phyloP scores from a whole-genome alignment of 1,139 yeast species.

The Maudiozyma humilis region DNA sequence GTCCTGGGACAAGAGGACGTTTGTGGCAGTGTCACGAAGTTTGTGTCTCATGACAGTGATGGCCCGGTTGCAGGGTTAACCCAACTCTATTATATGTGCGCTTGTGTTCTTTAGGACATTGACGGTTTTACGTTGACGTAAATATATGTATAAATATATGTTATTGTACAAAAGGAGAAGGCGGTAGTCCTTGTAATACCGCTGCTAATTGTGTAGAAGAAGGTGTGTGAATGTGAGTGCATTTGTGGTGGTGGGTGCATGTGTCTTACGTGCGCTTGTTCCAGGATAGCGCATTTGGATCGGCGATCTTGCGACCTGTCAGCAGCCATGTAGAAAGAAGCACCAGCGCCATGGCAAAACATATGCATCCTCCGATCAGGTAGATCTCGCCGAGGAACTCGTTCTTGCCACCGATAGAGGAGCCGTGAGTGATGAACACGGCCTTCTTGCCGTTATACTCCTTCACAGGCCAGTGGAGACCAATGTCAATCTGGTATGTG shows the following conservation, averaged over 20 bases:
- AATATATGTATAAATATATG: too few species aligned
- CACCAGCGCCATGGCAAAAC: slow-evolving; percentile 40
- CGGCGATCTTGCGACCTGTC: slow-evolving; percentile 31
- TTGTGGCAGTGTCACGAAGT: too few species aligned
- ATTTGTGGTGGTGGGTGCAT: too few species aligned
- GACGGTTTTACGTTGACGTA: too few species aligned
- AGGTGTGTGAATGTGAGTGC: neutral
- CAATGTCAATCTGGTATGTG: slow-evolving; percentile 50
- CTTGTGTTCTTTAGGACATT: too few species aligned
- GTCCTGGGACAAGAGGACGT: too few species aligned
- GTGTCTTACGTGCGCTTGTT: slow-evolving; percentile 12
- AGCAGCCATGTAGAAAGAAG: slow-evolving; percentile 43
- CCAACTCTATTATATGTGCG: too few species aligned
- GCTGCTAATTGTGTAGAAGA: too few species aligned
- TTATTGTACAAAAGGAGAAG: neutral
- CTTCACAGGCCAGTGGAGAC: slow-evolving; percentile 60
- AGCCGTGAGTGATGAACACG: slow-evolving; percentile 56
- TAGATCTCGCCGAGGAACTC: slow-evolving; percentile 59
- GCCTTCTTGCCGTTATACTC: slow-evolving; percentile 66
- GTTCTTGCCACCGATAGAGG: slow-evolving; percentile 64
- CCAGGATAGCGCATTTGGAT: slow-evolving; percentile 28
- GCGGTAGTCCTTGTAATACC: too few species aligned
- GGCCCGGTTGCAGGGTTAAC: too few species aligned
- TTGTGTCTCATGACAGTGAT: too few species aligned
- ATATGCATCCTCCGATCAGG: slow-evolving; percentile 52